phyloP scores from a whole-genome alignment of 352 stramenopile genomes.

The Phytophthora constricta region DNA sequence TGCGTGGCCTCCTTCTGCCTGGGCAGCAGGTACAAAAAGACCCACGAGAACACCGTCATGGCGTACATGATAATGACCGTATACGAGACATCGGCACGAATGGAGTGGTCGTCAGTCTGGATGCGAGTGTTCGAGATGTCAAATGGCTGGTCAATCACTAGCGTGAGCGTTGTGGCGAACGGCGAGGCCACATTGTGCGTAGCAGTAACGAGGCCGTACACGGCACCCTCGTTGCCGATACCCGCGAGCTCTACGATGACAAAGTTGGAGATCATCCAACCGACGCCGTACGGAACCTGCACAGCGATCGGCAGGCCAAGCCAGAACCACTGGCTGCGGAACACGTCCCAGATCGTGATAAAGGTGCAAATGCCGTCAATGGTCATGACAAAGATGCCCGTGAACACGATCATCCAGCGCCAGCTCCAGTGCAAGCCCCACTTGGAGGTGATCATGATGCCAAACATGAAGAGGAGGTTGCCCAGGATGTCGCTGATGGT shows the following conservation, averaged over 20 bases:
- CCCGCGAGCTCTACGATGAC: slow-evolving; percentile 46
- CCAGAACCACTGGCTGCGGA: slow-evolving; percentile 48
- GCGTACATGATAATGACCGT: slow-evolving; percentile 45
- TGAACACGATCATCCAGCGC: slow-evolving; percentile 42
- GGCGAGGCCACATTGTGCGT: slow-evolving; percentile 40
- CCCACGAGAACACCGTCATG: slow-evolving; percentile 39
- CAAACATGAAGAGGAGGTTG: slow-evolving; percentile 38
- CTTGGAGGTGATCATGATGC: slow-evolving; percentile 44
- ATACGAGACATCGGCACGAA: slow-evolving; percentile 50
- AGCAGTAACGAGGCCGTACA: slow-evolving; percentile 49
- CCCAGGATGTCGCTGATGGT: slow-evolving; percentile 40
- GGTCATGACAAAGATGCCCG: slow-evolving; percentile 29
- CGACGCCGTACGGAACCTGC: slow-evolving; percentile 42
- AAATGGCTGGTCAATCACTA: slow-evolving; percentile 44
- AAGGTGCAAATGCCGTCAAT: slow-evolving; percentile 40
- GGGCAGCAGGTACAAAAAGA: slow-evolving; percentile 35
- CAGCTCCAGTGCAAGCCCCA: slow-evolving; percentile 43
- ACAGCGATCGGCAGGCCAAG: slow-evolving; percentile 41
- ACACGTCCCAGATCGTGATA: slow-evolving; percentile 40
- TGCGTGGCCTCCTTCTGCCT: slow-evolving; percentile 43
- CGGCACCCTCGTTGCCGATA: slow-evolving; percentile 48
- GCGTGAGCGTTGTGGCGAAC: slow-evolving; percentile 40
- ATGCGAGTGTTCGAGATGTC: slow-evolving; percentile 36
- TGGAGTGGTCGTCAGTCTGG: slow-evolving; percentile 31
- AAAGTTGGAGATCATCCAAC: slow-evolving; percentile 52